Evolutionary conservation across 306 rosid species (phyloP), one percentile per base, ranked within the genome.

Genomic region (Lathyrus aphaca): DNA sequence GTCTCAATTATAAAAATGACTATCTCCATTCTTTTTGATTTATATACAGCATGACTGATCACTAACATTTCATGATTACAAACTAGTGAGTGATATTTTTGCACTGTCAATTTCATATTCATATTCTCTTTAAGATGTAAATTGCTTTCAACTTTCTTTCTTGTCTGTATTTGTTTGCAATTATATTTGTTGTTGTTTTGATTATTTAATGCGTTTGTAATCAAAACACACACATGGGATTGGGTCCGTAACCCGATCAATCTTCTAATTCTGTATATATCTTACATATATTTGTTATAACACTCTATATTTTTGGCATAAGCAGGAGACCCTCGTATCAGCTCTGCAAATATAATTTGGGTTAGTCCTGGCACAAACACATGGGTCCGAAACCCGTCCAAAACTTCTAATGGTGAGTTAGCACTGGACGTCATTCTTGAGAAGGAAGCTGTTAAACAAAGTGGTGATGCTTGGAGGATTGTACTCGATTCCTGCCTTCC

Each of bases 381-480:
- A 37, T 91, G 96, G 97, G 84, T 88, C 10, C 84, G 81, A 71
- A 84, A 81, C 62, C 95, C 91, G 27, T 65, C 59, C 55, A 81
- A 79, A 60, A 76, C 86, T 74, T 72, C 79, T n/a, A 71, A 81
- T 68, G 99, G 99, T 64, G 97, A 91, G 80, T 59, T 89, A 77
- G 99, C 99, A 0, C 39, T 94, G 70, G 97, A 94, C 37, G 56
- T 94, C 66, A 49, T 78, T 84, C 77, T 91, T 48, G 99, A 91
- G 79, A 86, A 88, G 81, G 75, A 83, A 1, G 89, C 80, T 8
- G 80, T 91, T 25, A 94, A 91, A 70, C 85, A 80, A 81, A 89
- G 84, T 54, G 99, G 99, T 39, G 99, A 94, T 82, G 96, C 99
- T 21, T 94, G 99, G 99, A 94, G 99, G 80, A 83, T 80, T 68